phyloP scores from a whole-genome alignment of 148 eudicot genomes.

The Silene uniflora region DNA sequence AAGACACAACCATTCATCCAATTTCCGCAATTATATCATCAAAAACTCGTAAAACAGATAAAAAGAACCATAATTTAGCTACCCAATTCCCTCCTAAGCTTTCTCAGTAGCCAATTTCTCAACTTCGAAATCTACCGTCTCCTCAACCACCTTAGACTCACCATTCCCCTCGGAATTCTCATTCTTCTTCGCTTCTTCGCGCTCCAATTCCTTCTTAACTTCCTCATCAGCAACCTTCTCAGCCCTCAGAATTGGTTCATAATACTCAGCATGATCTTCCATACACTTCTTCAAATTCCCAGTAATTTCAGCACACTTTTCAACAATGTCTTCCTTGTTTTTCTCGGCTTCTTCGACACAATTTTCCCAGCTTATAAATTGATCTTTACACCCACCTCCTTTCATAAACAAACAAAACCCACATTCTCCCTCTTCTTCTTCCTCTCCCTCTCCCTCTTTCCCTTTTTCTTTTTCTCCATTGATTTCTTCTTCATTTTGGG shows the following conservation, averaged over 20 bases:
- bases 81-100: not conserved
- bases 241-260: slow-evolving; percentile 43
- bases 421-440: slow-evolving; percentile 51
- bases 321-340: slow-evolving; percentile 44
- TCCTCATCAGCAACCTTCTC: slow-evolving; percentile 50
- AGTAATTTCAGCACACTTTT: slow-evolving; percentile 49
- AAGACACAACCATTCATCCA: slow-evolving; percentile 4
- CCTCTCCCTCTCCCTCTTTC: slow-evolving; percentile 31
- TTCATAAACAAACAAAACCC: slow-evolving; percentile 72
- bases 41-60: not conserved
- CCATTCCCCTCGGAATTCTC: slow-evolving; percentile 2
- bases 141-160: slow-evolving; percentile 23
- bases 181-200: slow-evolving; percentile 16
- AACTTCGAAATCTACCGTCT: slow-evolving; percentile 19
- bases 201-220: slow-evolving; percentile 32
- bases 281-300: slow-evolving; percentile 49
- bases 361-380: slow-evolving; percentile 45
- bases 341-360: slow-evolving; percentile 51
- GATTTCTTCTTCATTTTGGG: not conserved
- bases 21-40: not conserved
- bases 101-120: slow-evolving; percentile 10
- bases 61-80: not conserved
- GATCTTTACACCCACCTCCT: slow-evolving; percentile 59
- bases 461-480: slow-evolving; percentile 15
- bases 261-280: slow-evolving; percentile 53